Conservation (phyloP, 768 basidiomycete genomes). For the Mrakia frigida region DNA sequence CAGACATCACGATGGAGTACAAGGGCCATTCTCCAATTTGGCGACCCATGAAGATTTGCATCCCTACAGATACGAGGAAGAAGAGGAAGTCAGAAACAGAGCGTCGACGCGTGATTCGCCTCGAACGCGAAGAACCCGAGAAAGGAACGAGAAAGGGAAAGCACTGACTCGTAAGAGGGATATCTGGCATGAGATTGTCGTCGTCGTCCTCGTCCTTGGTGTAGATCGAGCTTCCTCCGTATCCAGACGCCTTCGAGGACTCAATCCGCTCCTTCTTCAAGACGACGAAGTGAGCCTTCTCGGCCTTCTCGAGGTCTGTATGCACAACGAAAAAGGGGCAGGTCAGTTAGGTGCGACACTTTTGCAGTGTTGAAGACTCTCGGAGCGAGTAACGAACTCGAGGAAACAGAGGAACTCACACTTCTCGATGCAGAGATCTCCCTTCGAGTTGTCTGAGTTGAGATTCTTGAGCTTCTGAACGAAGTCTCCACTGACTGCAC, state of each 20-base stretch:
- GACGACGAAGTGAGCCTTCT: slow-evolving; percentile 12
- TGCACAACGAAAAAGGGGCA: too few relatives aligned
- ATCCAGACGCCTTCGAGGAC: slow-evolving; percentile 26
- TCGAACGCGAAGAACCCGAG: too few relatives aligned
- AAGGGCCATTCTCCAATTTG: slow-evolving; percentile 81
- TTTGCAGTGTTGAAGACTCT: too few relatives aligned
- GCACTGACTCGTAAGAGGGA: slow-evolving; percentile 14
- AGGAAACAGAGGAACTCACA: too few relatives aligned
- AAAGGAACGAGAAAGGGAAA: not conserved
- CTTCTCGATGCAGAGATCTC: slow-evolving; percentile 86
- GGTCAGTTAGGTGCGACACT: too few relatives aligned
- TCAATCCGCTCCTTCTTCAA: slow-evolving; percentile 58
- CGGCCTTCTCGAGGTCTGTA: slow-evolving; percentile 7
- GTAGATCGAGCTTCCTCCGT: slow-evolving; percentile 26
- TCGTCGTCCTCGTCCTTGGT: slow-evolving; percentile 26
- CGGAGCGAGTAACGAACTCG: too few relatives aligned
- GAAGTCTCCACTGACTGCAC: slow-evolving; percentile 82
- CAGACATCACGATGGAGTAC: slow-evolving; percentile 48
- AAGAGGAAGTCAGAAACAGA: not conserved
- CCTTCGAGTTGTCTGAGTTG: slow-evolving; percentile 79
- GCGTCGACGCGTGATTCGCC: too few relatives aligned
- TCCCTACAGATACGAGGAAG: not conserved
- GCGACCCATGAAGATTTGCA: slow-evolving; percentile 77
- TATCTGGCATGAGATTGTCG: slow-evolving; percentile 33
- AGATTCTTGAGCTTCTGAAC: slow-evolving; percentile 74